Conservation (phyloP, 2,329 filamentous ascomycete genomes). For the Trichoderma arundinaceum region DNA sequence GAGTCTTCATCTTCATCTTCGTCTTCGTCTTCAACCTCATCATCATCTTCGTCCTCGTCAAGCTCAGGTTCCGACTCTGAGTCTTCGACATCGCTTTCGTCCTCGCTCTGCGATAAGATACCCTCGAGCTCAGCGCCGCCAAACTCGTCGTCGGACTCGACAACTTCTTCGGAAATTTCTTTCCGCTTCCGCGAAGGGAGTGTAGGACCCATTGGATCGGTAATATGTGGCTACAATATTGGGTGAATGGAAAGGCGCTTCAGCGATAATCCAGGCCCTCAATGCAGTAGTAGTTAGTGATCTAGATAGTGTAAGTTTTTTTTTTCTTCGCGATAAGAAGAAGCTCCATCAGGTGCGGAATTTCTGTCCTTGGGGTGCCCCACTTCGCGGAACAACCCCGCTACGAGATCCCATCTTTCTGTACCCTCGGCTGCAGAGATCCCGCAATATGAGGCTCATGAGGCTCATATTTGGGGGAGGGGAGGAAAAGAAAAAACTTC, state of each 20-base stretch:
- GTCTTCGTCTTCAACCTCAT: slow-evolving; percentile 46
- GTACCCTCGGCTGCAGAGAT: not conserved
- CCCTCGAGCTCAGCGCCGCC: slow-evolving; percentile 59
- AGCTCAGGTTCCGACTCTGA: slow-evolving; percentile 41
- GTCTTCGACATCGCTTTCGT: slow-evolving; percentile 42
- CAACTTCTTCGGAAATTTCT: slow-evolving; percentile 61
- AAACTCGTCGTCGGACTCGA: slow-evolving; percentile 65
- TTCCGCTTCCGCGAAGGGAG: slow-evolving; percentile 65
- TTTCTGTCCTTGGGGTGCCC: not conserved
- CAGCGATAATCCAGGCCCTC: slow-evolving; percentile 1
- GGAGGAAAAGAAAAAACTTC: not conserved
- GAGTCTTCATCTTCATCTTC: slow-evolving; percentile 42
- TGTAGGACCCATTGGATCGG: slow-evolving; percentile 33
- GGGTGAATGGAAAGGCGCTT: slow-evolving; percentile 1
- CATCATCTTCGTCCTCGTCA: slow-evolving; percentile 51
- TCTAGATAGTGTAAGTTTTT: slow-evolving; percentile 30
- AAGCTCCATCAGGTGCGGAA: slow-evolving; percentile 28
- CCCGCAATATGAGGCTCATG: not conserved
- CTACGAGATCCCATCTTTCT: not conserved
- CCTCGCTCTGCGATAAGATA: slow-evolving; percentile 58
- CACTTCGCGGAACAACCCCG: slow-evolving; percentile 28
- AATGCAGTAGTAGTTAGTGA: slow-evolving; percentile 9
- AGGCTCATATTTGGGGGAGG: no score
- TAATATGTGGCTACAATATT: not conserved
- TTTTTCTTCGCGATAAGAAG: slow-evolving; percentile 29